Conservation (phyloP, 2,329 filamentous ascomycete genomes). For the Ophiobolus disseminans region DNA sequence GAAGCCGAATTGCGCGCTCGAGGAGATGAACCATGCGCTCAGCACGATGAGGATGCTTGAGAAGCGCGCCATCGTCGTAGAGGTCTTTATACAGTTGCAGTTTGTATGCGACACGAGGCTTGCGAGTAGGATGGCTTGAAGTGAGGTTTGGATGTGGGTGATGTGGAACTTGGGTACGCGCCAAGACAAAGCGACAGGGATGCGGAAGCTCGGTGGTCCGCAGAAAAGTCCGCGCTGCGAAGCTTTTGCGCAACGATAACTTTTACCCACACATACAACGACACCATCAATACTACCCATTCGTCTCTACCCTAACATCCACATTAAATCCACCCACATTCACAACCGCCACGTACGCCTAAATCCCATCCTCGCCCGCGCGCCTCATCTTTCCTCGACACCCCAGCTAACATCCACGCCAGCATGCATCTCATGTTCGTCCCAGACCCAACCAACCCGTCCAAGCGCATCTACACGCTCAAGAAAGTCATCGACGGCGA, state of each 20-base stretch:
- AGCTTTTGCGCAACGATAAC: too few species aligned
- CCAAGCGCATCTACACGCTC: slow-evolving; percentile 89
- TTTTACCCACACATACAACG: background rate
- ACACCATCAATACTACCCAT: background rate
- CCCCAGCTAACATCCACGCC: background rate
- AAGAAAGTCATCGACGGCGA: slow-evolving; percentile 84
- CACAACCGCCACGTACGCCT: background rate
- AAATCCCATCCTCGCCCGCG: background rate
- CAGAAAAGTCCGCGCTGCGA: slow-evolving; percentile 30
- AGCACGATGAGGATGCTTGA: slow-evolving; percentile 41
- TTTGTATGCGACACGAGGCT: background rate
- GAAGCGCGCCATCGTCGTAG: slow-evolving; percentile 41
- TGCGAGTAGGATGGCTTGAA: background rate
- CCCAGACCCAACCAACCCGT: slow-evolving; percentile 70
- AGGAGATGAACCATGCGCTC: slow-evolving; percentile 66
- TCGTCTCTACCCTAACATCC: background rate
- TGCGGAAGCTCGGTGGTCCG: slow-evolving; percentile 29
- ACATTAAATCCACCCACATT: background rate
- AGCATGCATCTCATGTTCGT: slow-evolving; percentile 85
- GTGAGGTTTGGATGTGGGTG: slow-evolving; percentile 8
- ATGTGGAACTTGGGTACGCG: slow-evolving; percentile 19
- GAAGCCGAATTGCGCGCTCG: slow-evolving; percentile 88
- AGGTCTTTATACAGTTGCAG: background rate
- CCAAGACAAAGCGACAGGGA: slow-evolving; percentile 11
- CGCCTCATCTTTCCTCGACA: too few species aligned